phyloP scores from a whole-genome alignment of 148 eudicot genomes.

The Rhododendron williamsianum region DNA sequence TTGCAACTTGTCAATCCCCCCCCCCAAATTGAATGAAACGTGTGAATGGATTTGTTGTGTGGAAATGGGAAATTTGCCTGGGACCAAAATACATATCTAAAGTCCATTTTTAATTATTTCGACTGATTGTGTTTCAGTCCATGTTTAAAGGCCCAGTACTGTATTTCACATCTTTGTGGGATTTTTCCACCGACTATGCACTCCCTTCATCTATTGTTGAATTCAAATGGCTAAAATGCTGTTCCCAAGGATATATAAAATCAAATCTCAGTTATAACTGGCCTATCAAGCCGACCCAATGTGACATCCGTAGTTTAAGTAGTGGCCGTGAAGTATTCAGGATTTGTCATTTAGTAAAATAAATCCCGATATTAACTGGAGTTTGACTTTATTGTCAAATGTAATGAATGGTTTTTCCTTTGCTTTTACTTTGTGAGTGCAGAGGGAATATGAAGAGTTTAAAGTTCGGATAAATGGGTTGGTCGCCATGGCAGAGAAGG shows the following conservation, averaged over 20 bases:
- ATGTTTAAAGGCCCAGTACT: too few relatives aligned
- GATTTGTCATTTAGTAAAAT: neutral
- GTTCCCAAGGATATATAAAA: neutral
- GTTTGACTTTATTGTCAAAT: neutral
- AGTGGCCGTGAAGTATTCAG: neutral
- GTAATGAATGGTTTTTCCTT: neutral
- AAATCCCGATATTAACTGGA: neutral
- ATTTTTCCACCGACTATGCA: neutral
- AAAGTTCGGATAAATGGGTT: conserved; percentile 78
- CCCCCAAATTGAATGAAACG: too few relatives aligned
- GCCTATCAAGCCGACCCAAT: neutral
- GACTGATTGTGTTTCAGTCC: too few relatives aligned
- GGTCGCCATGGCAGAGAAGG: conserved; percentile 78
- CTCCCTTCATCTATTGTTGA: neutral
- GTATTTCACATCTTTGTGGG: neutral
- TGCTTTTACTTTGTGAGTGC: conserved; percentile 15
- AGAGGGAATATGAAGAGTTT: conserved; percentile 94
- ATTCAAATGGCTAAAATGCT: neutral
- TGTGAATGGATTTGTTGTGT: too few relatives aligned
- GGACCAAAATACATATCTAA: too few relatives aligned
- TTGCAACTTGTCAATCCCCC: neutral
- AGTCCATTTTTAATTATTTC: too few relatives aligned
- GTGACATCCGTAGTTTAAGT: neutral
- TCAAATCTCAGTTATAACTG: neutral
- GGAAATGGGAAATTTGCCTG: too few relatives aligned